Evolutionary conservation across 257 asterid species (phyloP).

Genomic region (Plantago elongata): DNA sequence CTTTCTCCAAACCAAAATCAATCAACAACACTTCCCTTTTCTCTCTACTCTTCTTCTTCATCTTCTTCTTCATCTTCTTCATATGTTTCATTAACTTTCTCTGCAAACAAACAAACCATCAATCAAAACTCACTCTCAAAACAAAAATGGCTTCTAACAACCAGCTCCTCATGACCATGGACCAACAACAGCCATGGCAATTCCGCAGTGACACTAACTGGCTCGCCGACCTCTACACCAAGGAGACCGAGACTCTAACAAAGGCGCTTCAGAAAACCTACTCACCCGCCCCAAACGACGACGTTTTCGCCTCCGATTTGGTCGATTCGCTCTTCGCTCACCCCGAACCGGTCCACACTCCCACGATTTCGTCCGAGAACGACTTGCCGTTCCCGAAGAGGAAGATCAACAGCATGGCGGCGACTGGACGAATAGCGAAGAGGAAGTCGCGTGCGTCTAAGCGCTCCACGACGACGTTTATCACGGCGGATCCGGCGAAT

Average conservation of each 20-base stretch:
- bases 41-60: too few species aligned
- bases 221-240: constrained; percentile 41
- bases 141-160: constrained; percentile 56
- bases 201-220: constrained; percentile 64
- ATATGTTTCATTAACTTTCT: background rate
- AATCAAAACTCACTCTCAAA: too few species aligned
- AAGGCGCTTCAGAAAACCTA: constrained; percentile 52
- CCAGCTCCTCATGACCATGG: constrained; percentile 35
- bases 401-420: constrained; percentile 32
- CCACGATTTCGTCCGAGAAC: constrained; percentile 54
- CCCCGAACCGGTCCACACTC: constrained; percentile 38
- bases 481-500: constrained; percentile 77
- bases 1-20: background rate
- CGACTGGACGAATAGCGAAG: constrained; percentile 54
- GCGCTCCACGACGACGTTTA: constrained; percentile 67
- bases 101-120: background rate
- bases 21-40: too few species aligned
- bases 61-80: too few species aligned
- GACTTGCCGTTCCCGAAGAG: constrained; percentile 37
- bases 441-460: constrained; percentile 77
- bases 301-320: constrained; percentile 34
- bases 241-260: constrained; percentile 55
- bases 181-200: constrained; percentile 41
- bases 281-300: constrained; percentile 18
- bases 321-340: constrained; percentile 28